phyloP scores from a whole-genome alignment of 805 yeast species.

The Hanseniaspora clermontiae region DNA sequence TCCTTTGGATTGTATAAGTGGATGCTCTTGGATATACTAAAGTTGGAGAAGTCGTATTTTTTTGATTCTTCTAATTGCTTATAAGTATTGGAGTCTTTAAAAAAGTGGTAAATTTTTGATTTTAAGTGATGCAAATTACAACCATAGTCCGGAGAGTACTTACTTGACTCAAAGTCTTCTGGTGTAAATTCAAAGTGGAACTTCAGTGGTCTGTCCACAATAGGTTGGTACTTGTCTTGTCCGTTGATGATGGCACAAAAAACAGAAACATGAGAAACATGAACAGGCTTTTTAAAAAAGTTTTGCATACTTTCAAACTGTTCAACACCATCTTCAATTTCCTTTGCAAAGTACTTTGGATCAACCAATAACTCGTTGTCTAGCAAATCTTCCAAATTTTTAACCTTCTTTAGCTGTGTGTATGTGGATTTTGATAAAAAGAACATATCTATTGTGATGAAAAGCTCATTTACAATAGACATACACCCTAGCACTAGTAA shows the following conservation, averaged over 20 bases:
- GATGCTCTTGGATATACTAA: constrained; percentile 28
- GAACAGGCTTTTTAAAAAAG: constrained; percentile 61
- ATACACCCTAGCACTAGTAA: constrained; percentile 24
- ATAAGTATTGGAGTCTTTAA: constrained; percentile 34
- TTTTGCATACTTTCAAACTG: constrained; percentile 38
- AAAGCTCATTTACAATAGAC: constrained; percentile 27
- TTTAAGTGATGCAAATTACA: constrained; percentile 54
- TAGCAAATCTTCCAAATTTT: constrained; percentile 23
- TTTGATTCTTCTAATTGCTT: constrained; percentile 17
- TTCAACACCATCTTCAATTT: constrained; percentile 24
- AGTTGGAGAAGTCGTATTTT: constrained; percentile 17
- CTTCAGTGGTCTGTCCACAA: constrained; percentile 30
- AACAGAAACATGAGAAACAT: constrained; percentile 62
- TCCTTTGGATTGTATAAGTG: constrained; percentile 27
- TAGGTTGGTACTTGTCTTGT: constrained; percentile 16
- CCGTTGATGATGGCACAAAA: constrained; percentile 33
- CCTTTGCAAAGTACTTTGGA: constrained; percentile 27
- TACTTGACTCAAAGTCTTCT: constrained; percentile 48
- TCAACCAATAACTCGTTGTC: constrained; percentile 23
- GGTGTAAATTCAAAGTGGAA: constrained; percentile 74
- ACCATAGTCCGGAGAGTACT: constrained; percentile 55
- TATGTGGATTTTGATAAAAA: constrained; percentile 26
- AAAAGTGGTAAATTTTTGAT: constrained; percentile 41
- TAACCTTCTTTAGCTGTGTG: constrained; percentile 24
- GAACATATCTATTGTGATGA: constrained; percentile 27